Conservation (phyloP, 768 basidiomycete genomes). For the Dioszegia crocea region DNA sequence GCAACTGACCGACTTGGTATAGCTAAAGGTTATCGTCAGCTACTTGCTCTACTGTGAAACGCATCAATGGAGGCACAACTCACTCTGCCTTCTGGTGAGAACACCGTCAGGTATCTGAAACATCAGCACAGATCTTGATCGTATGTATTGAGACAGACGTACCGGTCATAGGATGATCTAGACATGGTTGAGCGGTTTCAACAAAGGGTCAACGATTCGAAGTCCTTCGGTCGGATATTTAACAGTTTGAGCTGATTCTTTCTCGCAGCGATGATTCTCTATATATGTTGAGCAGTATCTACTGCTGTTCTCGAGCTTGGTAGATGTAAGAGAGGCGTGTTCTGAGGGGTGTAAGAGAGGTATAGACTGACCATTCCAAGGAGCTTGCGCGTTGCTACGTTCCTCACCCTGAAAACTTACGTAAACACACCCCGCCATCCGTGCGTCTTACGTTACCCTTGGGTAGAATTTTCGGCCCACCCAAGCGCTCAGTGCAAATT, state of each 20-base stretch:
- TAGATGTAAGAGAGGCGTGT: no score
- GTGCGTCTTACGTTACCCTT: not conserved
- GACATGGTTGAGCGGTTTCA: constrained; percentile 60
- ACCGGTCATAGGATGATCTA: constrained; percentile 90
- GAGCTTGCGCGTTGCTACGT: not conserved
- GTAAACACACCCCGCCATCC: not conserved
- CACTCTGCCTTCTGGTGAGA: constrained; percentile 80
- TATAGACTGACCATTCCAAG: not conserved
- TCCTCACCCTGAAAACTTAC: not conserved
- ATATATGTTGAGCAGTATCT: no score
- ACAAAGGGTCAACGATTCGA: no score
- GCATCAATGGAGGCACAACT: constrained; percentile 6
- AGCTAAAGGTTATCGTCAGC: constrained; percentile 53
- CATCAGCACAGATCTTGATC: not conserved
- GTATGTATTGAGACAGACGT: constrained; percentile 42
- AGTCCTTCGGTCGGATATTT: no score
- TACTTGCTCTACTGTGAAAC: not conserved
- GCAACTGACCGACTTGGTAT: constrained; percentile 76
- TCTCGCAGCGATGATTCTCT: no score
- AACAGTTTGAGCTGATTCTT: no score
- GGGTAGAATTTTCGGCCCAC: constrained; percentile 1
- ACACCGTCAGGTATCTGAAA: constrained; percentile 81
- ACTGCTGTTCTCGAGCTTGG: not conserved
- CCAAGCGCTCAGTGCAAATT: not conserved
- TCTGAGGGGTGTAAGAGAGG: not conserved